phyloP scores from a whole-genome alignment of 2,329 filamentous ascomycete genomes.

The Aspergillus sp. region DNA sequence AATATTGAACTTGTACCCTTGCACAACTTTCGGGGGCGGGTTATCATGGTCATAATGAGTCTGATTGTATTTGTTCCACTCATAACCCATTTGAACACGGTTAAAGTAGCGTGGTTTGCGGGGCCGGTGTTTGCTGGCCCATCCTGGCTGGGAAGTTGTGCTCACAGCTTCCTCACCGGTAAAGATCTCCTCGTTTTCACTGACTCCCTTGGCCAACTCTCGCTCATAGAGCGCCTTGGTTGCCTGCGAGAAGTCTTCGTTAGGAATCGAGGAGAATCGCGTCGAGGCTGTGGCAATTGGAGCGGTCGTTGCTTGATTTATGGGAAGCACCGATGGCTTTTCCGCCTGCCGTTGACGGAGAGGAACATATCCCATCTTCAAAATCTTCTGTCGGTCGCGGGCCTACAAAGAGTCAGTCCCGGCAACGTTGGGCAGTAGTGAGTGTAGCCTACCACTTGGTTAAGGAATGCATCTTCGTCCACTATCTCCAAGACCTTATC shows the following conservation, averaged over 20 bases:
- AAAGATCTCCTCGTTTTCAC: constrained; percentile 95
- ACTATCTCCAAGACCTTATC: constrained; percentile 63
- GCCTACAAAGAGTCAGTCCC: constrained; percentile 36
- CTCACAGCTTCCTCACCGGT: constrained; percentile 80
- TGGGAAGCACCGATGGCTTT: constrained; percentile 35
- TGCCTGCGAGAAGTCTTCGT: constrained; percentile 81
- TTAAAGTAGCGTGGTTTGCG: constrained; percentile 97
- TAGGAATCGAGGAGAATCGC: constrained; percentile 68
- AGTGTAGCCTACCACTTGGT: constrained; percentile 51
- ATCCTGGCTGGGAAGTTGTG: constrained; percentile 66
- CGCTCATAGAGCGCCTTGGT: constrained; percentile 89
- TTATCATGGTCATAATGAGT: constrained; percentile 99
- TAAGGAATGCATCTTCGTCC: constrained; percentile 61
- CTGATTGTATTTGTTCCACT: constrained; percentile 99
- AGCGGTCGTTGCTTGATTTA: constrained; percentile 41
- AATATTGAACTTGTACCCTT: constrained; percentile 99
- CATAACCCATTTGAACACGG: constrained; percentile 96
- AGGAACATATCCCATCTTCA: constrained; percentile 70
- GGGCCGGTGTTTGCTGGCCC: constrained; percentile 82
- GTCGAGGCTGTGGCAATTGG: constrained; percentile 59
- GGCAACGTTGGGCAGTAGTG: neutral
- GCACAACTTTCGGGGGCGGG: constrained; percentile 94
- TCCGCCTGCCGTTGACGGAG: constrained; percentile 49
- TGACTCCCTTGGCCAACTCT: constrained; percentile 85
- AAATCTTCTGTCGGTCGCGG: constrained; percentile 61